These are phyloP conservation scores for Dichotomocladium elegans DNA, from an alignment of 371 early-diverging fungal genomes.

Conservation along the genomic window DNA sequence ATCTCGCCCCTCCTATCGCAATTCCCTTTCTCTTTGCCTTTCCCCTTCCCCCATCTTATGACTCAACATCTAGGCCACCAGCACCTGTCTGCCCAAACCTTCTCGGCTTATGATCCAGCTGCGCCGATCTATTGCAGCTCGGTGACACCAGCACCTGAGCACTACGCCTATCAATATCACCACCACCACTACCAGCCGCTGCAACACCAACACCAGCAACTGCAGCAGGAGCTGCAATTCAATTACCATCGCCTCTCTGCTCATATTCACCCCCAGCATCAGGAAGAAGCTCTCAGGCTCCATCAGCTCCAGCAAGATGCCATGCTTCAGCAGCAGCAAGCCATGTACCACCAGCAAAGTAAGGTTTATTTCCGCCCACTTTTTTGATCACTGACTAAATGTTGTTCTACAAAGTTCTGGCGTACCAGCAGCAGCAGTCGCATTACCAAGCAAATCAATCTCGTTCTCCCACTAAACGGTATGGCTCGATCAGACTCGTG, in stretches of 20 bases:
- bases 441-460: slow-evolving; percentile 8
- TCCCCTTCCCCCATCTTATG: slow-evolving; percentile 2
- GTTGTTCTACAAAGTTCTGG: slow-evolving; percentile 1
- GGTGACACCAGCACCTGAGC: slow-evolving; percentile 2
- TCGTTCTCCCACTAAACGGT: slow-evolving; percentile 15
- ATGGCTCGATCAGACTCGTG: neutral
- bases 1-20: neutral
- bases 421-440: slow-evolving; percentile 13
- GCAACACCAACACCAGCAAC: too few relatives aligned
- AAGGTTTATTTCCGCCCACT: neutral
- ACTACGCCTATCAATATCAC: neutral
- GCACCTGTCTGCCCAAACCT: slow-evolving; percentile 3
- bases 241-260: slow-evolving; percentile 4
- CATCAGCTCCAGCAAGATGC: slow-evolving; percentile 12
- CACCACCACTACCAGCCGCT: slow-evolving; percentile 3
- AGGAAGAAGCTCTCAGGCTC: slow-evolving; percentile 6
- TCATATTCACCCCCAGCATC: slow-evolving; percentile 11
- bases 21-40: neutral
- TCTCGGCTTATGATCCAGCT: slow-evolving; percentile 4
- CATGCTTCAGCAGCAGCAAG: slow-evolving; percentile 7
- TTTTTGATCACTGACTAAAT: neutral
- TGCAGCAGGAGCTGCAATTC: slow-evolving; percentile 3
- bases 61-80: slow-evolving; percentile 1
- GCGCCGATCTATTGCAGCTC: slow-evolving; percentile 7
- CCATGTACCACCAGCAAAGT: slow-evolving; percentile 9